A percentile compares a stretch with the other conserved stretches of the same genome.
Conservation (phyloP, 176 grass and related monocot species). For the Saccharum officinarum region DNA sequence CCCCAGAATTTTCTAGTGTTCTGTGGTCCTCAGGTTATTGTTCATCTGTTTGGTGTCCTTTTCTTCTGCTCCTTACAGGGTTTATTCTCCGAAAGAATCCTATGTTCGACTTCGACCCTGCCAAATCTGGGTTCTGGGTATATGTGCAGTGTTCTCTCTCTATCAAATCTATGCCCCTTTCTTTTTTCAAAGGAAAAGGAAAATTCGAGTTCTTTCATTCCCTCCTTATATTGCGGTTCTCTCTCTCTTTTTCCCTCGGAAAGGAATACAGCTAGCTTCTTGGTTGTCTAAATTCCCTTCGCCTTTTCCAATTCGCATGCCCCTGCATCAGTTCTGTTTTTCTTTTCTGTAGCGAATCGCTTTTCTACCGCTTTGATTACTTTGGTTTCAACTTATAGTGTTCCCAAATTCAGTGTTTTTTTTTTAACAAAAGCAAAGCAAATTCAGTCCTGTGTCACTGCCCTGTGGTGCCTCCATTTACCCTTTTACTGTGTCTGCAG, state of each 20-base stretch:
- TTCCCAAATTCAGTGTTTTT: not conserved
- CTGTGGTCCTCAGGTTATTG: constrained; percentile 41
- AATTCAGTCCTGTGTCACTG: not conserved
- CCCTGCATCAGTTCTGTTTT: not conserved
- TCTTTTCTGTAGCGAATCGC: not conserved
- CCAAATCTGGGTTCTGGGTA: not conserved
- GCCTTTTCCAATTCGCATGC: not conserved
- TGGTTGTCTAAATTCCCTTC: not conserved
- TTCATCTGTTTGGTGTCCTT: constrained; percentile 27
- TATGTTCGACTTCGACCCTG: not conserved
- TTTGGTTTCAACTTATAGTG: not conserved
- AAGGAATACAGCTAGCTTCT: not conserved
- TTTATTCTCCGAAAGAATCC: not conserved
- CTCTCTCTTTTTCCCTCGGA: not conserved
- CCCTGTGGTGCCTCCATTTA: constrained; percentile 10
- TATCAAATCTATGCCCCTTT: not conserved
- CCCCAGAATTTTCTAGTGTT: not conserved
- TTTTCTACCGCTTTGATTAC: not conserved
- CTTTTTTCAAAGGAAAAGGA: not conserved
- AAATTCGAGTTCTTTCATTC: not conserved
- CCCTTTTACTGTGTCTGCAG: not conserved
- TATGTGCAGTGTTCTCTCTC: not conserved
- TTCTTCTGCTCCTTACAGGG: not conserved
- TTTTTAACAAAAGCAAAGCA: not conserved
- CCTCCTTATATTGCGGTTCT: not conserved